Evolutionary conservation across 148 eudicot genomes (phyloP), one percentile per base, ranked within the genome.

Genomic region (Pouteria glomerata): DNA sequence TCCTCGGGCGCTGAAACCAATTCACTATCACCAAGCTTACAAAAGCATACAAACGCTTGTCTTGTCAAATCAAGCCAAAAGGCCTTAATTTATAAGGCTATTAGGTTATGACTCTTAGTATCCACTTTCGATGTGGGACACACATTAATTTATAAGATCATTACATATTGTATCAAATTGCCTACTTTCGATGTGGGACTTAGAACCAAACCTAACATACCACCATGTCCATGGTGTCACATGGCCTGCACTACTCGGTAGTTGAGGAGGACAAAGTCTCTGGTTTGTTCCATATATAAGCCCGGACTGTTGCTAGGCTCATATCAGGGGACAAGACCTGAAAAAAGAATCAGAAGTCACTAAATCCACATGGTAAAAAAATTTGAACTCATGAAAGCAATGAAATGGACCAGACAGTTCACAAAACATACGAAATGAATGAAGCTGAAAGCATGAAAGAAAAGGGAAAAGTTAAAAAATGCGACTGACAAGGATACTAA

Each of bases 291-390:
- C 97, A 94, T 53, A 94, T 82, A 81, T 91, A 94, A 18, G 91
- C 80, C 33, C 97, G 87, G 52, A 94, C 97, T 33, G 98, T 94
- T 33, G 97, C 97, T 78, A 94, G 83, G 81, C 98, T 91, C 98
- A 94, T 94, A 10, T 91, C 97, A 58, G 96, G 98, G 56, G 91
- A 80, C 74, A 94, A 80, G 53, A 89, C 91, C 98, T 95, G 89
- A 31, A 86, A 63, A n/a, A 63, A 70, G 51, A 50, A 47, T 59
- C 57, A 56, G 53, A 60, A 35, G 19, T 50, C 3, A n/a, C 26
- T 35, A 41, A 41, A 4, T 30, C 26, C 7, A 24, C 5, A 26
- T 6, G 45, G 15, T 12, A 0, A 15, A 3, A 74, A n/a, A 1
- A 42, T 30, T n/a, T n/a, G 39, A 56, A 30, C 72, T 55, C 34